Conservation (phyloP, 768 basidiomycete species). For the Auricularia cornea region DNA sequence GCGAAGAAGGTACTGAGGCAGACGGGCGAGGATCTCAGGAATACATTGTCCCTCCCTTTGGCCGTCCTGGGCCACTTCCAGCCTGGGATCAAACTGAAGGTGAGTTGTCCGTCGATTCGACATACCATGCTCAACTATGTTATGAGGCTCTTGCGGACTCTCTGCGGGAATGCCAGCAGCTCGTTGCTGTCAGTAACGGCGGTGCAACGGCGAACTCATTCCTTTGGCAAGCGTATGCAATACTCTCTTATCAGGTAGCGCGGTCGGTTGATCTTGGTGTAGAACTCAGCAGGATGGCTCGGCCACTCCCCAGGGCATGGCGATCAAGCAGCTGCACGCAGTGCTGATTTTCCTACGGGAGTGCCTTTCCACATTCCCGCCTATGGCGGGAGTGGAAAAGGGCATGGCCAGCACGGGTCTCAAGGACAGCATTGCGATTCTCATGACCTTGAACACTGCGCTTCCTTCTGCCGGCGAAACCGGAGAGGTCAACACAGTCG, state of each 20-base stretch:
- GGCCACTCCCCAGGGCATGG: background rate
- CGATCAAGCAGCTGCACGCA: background rate
- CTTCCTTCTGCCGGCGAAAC: background rate
- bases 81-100: constrained; percentile 41
- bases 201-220: constrained; percentile 3
- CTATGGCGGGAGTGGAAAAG: background rate
- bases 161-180: constrained; percentile 55
- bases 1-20: constrained; percentile 63
- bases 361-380: background rate
- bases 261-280: background rate
- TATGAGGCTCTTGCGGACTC: constrained; percentile 53
- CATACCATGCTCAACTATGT: constrained; percentile 1
- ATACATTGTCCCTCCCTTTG: constrained; percentile 56
- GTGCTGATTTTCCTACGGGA: background rate
- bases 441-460: background rate
- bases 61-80: constrained; percentile 52
- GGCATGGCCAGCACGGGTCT: background rate
- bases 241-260: background rate
- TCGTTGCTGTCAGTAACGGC: constrained; percentile 27
- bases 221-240: background rate
- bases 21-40: constrained; percentile 47
- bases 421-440: background rate
- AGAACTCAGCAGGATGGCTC: background rate
- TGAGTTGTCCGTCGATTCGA: constrained; percentile 22
- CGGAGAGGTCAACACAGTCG: background rate